Evolutionary conservation across 345 rosid species (phyloP).

Genomic region (Hibiscus trionum): DNA sequence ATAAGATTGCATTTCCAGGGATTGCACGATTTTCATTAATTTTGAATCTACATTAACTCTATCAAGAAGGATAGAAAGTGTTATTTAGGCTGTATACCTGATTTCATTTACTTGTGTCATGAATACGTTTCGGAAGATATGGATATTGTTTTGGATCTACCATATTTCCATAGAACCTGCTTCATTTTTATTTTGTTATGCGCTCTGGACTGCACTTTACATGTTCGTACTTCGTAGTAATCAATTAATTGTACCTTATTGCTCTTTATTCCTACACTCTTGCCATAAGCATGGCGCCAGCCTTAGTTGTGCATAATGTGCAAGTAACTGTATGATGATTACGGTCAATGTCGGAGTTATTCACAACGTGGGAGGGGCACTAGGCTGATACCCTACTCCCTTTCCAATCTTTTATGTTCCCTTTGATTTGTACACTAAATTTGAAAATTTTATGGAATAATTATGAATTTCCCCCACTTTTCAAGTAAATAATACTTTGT

Average conservation of each 20-base stretch:
- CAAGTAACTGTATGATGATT: not conserved
- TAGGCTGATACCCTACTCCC: too few species aligned
- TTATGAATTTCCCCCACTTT: too few species aligned
- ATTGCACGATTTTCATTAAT: not conserved
- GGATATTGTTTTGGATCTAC: not conserved
- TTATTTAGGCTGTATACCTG: too few species aligned
- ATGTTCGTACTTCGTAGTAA: not conserved
- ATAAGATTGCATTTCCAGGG: not conserved
- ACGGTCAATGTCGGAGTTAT: too few species aligned
- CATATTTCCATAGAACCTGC: not conserved
- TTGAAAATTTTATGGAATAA: too few species aligned
- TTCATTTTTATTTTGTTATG: not conserved
- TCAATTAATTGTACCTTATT: not conserved
- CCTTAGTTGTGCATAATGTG: not conserved
- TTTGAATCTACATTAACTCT: not conserved
- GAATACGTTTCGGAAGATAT: not conserved
- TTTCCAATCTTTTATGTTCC: too few species aligned
- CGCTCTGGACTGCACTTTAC: not conserved
- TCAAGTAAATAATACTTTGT: too few species aligned
- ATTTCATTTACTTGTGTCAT: not conserved
- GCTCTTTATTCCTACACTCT: not conserved
- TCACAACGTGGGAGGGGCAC: too few species aligned
- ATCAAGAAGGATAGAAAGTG: not conserved
- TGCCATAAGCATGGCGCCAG: not conserved
- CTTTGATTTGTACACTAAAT: too few species aligned